Conservation (phyloP, 345 rosid species). For the Acer negundo region DNA sequence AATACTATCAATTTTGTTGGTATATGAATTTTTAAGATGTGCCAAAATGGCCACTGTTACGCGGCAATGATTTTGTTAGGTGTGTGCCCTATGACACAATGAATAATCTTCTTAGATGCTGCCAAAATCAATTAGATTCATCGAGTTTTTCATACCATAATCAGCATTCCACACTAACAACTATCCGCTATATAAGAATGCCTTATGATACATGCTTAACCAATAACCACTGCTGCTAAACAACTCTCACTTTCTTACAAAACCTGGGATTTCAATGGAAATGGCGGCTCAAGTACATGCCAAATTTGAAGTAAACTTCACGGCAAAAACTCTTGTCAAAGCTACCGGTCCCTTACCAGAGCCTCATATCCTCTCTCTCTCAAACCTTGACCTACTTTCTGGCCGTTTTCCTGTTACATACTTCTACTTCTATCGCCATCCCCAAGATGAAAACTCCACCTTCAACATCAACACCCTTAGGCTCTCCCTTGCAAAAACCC, state of each 20-base stretch:
- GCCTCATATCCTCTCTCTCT: conserved; percentile 43
- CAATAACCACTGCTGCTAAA: conserved; percentile 5
- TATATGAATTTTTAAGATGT: too few relatives aligned
- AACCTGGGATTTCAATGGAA: conserved; percentile 22
- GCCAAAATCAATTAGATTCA: neutral
- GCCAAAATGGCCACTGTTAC: too few relatives aligned
- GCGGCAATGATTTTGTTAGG: neutral
- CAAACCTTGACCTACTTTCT: conserved; percentile 88
- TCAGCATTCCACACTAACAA: neutral
- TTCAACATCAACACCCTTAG: conserved; percentile 42
- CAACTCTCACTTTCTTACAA: neutral
- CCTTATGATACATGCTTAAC: neutral
- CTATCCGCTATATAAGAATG: neutral
- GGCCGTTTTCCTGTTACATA: conserved; percentile 86
- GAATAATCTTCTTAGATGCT: too few relatives aligned
- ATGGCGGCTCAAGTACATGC: conserved; percentile 16
- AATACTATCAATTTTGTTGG: neutral
- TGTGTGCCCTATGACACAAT: neutral
- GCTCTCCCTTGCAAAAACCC: conserved; percentile 55
- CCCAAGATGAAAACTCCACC: conserved; percentile 26
- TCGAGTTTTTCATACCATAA: neutral
- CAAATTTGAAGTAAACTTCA: conserved; percentile 43
- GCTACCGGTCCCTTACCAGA: conserved; percentile 35
- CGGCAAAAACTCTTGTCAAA: conserved; percentile 45
- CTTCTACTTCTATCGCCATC: conserved; percentile 64